These are phyloP conservation scores for Colletotrichum ledebouriae DNA, from an alignment of 2,329 filamentous ascomycete species.

Conservation along the genomic window DNA sequence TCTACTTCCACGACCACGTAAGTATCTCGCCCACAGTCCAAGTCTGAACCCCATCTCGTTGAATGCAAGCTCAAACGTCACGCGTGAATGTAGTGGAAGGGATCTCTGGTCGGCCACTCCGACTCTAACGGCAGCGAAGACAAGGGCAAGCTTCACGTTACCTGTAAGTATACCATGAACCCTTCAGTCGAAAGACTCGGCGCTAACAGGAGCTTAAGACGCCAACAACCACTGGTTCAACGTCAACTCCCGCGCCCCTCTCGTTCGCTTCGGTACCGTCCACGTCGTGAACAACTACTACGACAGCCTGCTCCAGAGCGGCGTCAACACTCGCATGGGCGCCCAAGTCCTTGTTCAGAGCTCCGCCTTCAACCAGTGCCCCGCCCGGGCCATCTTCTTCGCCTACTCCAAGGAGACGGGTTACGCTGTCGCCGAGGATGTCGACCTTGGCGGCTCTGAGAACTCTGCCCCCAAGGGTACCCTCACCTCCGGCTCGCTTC, in stretches of 20 bases:
- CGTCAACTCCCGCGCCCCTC: conserved; percentile 71
- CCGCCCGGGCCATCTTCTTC: conserved; percentile 49
- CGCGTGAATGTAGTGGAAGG: conserved; percentile 61
- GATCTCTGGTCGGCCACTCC: conserved; percentile 71
- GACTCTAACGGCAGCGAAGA: conserved; percentile 71
- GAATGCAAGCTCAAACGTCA: conserved; percentile 45
- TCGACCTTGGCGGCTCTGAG: conserved; percentile 55
- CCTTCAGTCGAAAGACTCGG: no score
- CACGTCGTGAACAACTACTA: conserved; percentile 63
- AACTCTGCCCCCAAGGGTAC: conserved; percentile 63
- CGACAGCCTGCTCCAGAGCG: conserved; percentile 57
- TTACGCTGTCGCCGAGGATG: conserved; percentile 55
- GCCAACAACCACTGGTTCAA: conserved; percentile 73
- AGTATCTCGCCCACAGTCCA: not conserved
- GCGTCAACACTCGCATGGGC: conserved; percentile 66
- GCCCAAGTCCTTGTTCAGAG: conserved; percentile 68
- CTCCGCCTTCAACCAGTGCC: conserved; percentile 60
- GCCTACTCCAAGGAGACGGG: conserved; percentile 55
- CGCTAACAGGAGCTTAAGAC: conserved; percentile 45
- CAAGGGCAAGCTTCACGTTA: conserved; percentile 69
- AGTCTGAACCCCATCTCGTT: not conserved
- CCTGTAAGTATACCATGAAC: conserved; percentile 49
- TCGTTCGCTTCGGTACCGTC: conserved; percentile 72
- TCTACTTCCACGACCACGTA: conserved; percentile 59
- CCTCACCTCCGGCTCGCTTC: conserved; percentile 63